These are phyloP conservation scores for Eucalyptus sp. DNA, from an alignment of 345 rosid species.

Conservation along the genomic window DNA sequence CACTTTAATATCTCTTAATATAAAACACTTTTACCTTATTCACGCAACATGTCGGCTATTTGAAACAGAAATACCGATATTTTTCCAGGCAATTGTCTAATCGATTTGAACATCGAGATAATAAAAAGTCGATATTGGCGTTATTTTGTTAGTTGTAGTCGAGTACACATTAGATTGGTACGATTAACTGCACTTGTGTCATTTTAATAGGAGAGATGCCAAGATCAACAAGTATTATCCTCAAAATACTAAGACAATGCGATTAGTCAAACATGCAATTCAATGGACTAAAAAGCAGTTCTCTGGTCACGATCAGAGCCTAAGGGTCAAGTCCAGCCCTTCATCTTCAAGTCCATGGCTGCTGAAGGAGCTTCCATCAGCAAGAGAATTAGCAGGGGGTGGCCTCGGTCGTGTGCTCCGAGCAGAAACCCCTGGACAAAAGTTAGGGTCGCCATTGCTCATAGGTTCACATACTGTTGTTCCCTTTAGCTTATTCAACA, in stretches of 20 bases:
- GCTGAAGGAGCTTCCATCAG: not conserved
- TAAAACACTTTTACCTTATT: not conserved
- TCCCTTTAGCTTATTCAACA: not conserved
- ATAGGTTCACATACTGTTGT: not conserved
- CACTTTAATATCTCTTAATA: not conserved
- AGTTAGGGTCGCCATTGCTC: not conserved
- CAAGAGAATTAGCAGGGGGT: not conserved
- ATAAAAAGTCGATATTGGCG: not conserved
- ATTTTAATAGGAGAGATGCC: not conserved
- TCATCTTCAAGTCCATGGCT: not conserved
- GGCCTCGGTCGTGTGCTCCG: not conserved
- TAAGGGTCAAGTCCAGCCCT: not conserved
- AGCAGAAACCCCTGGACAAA: not conserved
- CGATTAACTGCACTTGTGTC: not conserved
- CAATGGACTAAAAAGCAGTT: not conserved
- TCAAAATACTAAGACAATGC: not conserved
- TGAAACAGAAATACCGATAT: accelerated
- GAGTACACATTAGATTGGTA: not conserved
- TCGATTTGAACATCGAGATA: not conserved
- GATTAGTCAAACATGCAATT: not conserved
- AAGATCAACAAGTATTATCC: not conserved
- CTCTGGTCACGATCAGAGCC: not conserved
- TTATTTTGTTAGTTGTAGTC: not conserved
- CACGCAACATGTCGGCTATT: not conserved
- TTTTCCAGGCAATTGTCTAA: not conserved